Evolutionary conservation across 2,329 filamentous ascomycete species (phyloP).

Genomic region (Aphanocladium album): DNA sequence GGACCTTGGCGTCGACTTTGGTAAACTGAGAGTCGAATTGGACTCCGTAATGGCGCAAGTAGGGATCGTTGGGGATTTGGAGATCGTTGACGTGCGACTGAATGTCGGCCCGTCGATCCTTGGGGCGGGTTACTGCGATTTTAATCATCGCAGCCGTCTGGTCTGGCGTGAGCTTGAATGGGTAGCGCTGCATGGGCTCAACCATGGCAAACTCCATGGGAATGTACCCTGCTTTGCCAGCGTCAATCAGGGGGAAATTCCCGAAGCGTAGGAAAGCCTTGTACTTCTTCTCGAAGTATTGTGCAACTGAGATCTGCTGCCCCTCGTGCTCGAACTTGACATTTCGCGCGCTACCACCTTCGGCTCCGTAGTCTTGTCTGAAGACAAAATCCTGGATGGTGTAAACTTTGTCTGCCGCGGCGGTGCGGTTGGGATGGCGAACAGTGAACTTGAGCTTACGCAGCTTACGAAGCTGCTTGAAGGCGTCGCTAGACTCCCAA

Average conservation of each 20-base stretch:
- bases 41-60: constrained; percentile 69
- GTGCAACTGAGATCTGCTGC: constrained; percentile 40
- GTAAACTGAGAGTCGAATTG: constrained; percentile 61
- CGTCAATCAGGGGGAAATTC: constrained; percentile 53
- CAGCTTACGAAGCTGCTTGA: constrained; percentile 50
- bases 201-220: constrained; percentile 58
- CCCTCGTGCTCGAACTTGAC: constrained; percentile 52
- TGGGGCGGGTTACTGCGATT: constrained; percentile 77
- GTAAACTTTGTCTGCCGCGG: constrained; percentile 42
- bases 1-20: constrained; percentile 62
- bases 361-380: constrained; percentile 34
- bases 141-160: constrained; percentile 88
- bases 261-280: constrained; percentile 41
- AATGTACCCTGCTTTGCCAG: constrained; percentile 49
- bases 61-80: constrained; percentile 62
- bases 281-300: constrained; percentile 56
- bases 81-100: constrained; percentile 52
- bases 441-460: constrained; percentile 52
- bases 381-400: constrained; percentile 49
- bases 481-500: constrained; percentile 42
- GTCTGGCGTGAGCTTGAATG: constrained; percentile 54
- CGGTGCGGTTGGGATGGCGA: constrained; percentile 41
- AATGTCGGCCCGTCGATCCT: constrained; percentile 63
- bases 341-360: constrained; percentile 46
- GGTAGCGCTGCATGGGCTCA: constrained; percentile 53